Base-by-base conservation (phyloP, 768 basidiomycete species). In the Mycena alexandri region DNA sequence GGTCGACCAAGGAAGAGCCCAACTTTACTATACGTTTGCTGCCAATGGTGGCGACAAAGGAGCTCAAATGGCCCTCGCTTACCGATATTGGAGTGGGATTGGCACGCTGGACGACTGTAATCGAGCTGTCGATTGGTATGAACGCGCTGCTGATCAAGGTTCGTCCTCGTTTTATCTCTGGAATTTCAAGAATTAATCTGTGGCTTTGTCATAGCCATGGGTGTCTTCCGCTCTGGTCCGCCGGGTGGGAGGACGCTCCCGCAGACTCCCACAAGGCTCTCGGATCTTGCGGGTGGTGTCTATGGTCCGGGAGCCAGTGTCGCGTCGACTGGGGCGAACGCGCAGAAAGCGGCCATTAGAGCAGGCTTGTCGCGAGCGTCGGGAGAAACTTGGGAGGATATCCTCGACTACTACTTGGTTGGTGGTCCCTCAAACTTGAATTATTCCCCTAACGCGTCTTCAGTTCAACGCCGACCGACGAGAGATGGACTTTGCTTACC, bases 391-490 rank as follows among this genome's bases (percentile, higher is more conserved):
- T 96, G 95, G 93, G 90, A 93, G 68, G 94, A 98, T 74, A 87
- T 97, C 54, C 82, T 98, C 34, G 94, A 98, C 77, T 97, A 95
- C 76, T 97, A 96, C 73, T 84, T 93, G 73, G 94, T 95, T 71
- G 34, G 85, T 77, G 34, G 53, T 43, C 43, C 16, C 16, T 51
- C 33, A 33, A 52, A 21, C n/a, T 63, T 64, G 17, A 21, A 14
- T 21, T 3, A 17, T 24, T 29, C 29, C 43, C 56, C 33, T 69
- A 44, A n/a, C 47, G 65, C 67, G 12, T 60, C 52, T 69, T 22
- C 69, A 97, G 92, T 99, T 97, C 79, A 98, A 98, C 56, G 94
- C 97, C 8, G 95, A 98, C 73, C 89, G 95, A 29, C 95, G 94
- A 29, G 94, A 96, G 72, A 88, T 88, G 56, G 90, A 92, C 69